Evolutionary conservation across 2,329 filamentous ascomycete species (phyloP), one percentile per base, ranked within the genome.

Genomic region (Thermomyces lanuginosus): DNA sequence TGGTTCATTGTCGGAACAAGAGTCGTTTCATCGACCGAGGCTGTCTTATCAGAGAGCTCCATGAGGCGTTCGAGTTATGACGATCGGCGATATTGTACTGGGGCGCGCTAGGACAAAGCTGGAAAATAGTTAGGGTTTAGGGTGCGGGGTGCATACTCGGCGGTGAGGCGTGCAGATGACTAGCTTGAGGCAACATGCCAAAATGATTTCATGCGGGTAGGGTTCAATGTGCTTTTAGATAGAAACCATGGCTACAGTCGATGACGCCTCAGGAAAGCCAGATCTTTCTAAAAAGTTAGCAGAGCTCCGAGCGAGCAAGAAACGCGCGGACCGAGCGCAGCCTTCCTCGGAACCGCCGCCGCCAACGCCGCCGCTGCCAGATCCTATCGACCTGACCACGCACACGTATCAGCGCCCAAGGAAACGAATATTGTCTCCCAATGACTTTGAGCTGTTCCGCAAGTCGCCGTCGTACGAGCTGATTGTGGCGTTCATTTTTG

Each of bases 401-500:
- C 61, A 74, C 45, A 55, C 52, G 4, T 91, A 80, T 58, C 58
- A 61, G 31, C 59, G 58, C 4, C 89, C 89, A 1, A 68, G 64
- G 8, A 69, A 84, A 33, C 70, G 84, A 6, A 95, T 98, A 27
- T 59, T 98, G 8, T 86, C 83, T 3, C 62, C 63, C 2, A 60
- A 68, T 25, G 89, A 98, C 40, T 84, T 92, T 47, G 65, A 79
- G 10, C 56, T 82, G 3, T 98, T 95, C 43, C 64, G 83, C 10
- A 58, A 68, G 1, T 93, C 84, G 0, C 63, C 75, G 0, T 76
- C 84, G 5, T 77, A 80, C 50, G 63, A 62, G 5, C 66, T 95
- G 21, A 66, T 98, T 22, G 60, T 79, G 31, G 72, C 79, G 11
- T 98, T 92, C 56, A 65, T 93, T 35, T 93, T 92, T 52, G 69